Evolutionary conservation across 352 stramenopile species (phyloP).

Genomic region (Globisporangium canariense): DNA sequence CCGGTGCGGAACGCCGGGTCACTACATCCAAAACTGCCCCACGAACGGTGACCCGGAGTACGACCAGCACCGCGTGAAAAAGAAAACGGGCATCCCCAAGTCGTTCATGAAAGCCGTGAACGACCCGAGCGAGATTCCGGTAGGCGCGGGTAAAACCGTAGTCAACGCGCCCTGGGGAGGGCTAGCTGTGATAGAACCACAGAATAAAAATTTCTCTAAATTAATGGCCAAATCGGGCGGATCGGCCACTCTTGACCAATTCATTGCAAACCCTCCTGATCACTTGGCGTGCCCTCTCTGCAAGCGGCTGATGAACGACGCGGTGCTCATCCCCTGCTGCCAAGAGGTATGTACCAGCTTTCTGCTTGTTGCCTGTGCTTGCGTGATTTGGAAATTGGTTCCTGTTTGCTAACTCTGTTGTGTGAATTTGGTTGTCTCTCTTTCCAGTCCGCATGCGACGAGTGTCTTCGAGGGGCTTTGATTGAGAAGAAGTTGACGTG

Average conservation of each 20-base stretch:
- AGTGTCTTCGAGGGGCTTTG: constrained; percentile 72
- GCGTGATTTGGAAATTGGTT: constrained; percentile 1
- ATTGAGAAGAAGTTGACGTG: constrained; percentile 83
- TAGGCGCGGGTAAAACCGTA: constrained; percentile 82
- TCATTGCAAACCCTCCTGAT: constrained; percentile 87
- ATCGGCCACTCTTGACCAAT: constrained; percentile 88
- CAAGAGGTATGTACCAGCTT: constrained; percentile 67
- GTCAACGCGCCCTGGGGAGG: constrained; percentile 83
- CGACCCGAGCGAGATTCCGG: constrained; percentile 80
- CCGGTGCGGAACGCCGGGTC: constrained; percentile 74
- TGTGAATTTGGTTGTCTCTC: constrained; percentile 1
- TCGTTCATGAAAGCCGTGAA: constrained; percentile 88
- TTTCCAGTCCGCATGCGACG: constrained; percentile 72
- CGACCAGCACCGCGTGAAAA: constrained; percentile 86
- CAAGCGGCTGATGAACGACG: constrained; percentile 86
- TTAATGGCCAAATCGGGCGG: constrained; percentile 87
- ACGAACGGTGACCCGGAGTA: constrained; percentile 87
- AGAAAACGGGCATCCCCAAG: constrained; percentile 86
- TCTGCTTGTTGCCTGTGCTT: constrained; percentile 1
- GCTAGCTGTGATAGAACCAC: constrained; percentile 87
- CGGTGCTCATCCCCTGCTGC: constrained; percentile 84
- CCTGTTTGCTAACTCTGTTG: constrained; percentile 11
- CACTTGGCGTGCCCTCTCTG: constrained; percentile 87
- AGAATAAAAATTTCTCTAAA: constrained; percentile 92
- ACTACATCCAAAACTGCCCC: constrained; percentile 89